A percentile compares a stretch with the other conserved stretches of the same genome.
These are phyloP conservation scores for Phlebiopsis gigantea DNA, from an alignment of 768 basidiomycete genomes.

Conservation along the genomic window DNA sequence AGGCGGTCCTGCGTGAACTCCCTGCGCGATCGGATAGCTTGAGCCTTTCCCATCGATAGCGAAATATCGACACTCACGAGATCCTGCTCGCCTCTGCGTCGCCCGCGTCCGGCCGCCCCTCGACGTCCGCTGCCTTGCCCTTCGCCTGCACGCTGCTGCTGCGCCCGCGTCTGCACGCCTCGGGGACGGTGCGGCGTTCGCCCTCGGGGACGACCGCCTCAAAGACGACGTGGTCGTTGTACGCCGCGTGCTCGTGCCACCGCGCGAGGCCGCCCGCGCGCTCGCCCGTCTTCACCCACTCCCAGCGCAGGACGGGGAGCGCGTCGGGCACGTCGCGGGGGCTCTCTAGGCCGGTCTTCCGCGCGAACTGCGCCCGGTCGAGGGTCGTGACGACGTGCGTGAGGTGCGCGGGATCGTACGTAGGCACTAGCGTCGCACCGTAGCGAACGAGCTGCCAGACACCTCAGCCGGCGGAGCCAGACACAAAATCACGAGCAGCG, in stretches of 20 bases:
- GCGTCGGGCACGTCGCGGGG: slow-evolving; percentile 56
- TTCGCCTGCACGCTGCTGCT: no score
- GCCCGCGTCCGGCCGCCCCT: background rate
- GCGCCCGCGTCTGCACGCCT: no score
- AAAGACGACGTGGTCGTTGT: slow-evolving; percentile 12
- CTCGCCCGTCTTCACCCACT: slow-evolving; percentile 46
- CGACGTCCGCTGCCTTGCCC: no score
- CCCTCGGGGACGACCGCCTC: background rate
- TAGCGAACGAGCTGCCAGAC: slow-evolving; percentile 49
- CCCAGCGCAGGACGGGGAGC: slow-evolving; percentile 62
- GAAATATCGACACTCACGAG: slow-evolving; percentile 33
- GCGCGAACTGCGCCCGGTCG: slow-evolving; percentile 22
- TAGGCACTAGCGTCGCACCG: slow-evolving; percentile 58
- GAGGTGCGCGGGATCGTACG: slow-evolving; percentile 48
- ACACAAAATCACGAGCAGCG: no score
- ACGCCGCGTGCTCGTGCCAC: slow-evolving; percentile 15
- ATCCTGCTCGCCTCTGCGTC: slow-evolving; percentile 37
- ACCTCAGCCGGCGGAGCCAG: background rate
- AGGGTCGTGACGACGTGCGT: slow-evolving; percentile 62
- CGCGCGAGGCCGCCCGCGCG: background rate
- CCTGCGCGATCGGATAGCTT: slow-evolving; percentile 3
- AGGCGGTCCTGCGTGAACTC: slow-evolving; percentile 19
- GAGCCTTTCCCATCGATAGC: background rate
- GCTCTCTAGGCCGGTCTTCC: slow-evolving; percentile 41
- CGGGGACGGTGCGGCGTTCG: slow-evolving; percentile 2